Percentiles rank a stretch among this genome's conserved stretches.
Conservation (phyloP, 805 yeast genomes). For the Pichia occidentalis region DNA sequence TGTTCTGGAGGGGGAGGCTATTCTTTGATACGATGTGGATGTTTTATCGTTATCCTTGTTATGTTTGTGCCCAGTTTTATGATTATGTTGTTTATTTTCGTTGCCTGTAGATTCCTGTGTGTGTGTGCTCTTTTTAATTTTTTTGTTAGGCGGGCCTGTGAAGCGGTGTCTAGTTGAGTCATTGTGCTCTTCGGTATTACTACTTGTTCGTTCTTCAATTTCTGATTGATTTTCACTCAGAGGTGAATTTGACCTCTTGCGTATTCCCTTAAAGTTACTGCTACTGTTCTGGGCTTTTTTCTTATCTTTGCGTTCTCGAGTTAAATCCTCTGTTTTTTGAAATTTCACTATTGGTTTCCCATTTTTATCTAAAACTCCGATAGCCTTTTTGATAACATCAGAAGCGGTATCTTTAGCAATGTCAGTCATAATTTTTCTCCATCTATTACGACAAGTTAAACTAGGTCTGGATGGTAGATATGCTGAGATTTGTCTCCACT, state of each 20-base stretch:
- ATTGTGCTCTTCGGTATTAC: too few species aligned
- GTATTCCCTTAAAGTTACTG: too few species aligned
- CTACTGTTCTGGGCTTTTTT: not conserved
- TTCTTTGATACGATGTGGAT: constrained; percentile 3
- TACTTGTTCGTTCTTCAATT: too few species aligned
- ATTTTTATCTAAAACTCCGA: constrained; percentile 35
- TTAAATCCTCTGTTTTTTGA: constrained; percentile 3
- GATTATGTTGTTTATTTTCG: too few species aligned
- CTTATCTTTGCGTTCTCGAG: not conserved
- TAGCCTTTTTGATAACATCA: constrained; percentile 49
- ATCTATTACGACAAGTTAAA: constrained; percentile 83
- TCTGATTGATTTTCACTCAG: too few species aligned
- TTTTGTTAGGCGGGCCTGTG: too few species aligned
- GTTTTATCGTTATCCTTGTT: not conserved
- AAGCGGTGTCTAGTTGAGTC: too few species aligned
- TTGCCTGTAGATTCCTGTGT: too few species aligned
- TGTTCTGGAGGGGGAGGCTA: constrained; percentile 23
- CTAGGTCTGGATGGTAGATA: constrained; percentile 78
- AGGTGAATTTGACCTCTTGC: too few species aligned
- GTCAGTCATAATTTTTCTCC: constrained; percentile 80
- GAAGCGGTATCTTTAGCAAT: constrained; percentile 63
- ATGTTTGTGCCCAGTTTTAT: not conserved
- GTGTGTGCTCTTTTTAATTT: too few species aligned
- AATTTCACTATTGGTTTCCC: constrained; percentile 16
- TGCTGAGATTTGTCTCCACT: constrained; percentile 76